Evolutionary conservation across 2,329 filamentous ascomycete genomes (phyloP).

Genomic region (Chaetomium globosum): DNA sequence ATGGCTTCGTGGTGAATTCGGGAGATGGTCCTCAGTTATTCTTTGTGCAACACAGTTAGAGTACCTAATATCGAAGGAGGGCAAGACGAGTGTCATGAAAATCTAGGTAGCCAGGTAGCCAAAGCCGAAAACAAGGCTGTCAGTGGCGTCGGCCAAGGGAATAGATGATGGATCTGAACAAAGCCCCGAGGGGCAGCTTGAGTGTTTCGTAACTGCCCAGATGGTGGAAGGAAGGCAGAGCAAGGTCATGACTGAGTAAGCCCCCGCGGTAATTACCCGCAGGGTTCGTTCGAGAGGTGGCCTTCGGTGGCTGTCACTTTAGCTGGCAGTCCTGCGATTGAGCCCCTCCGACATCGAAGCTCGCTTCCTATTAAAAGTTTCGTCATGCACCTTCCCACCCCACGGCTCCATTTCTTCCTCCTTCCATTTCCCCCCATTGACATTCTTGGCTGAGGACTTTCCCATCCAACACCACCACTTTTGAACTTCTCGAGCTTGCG

Average conservation of each 20-base stretch:
- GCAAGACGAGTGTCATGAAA: no score
- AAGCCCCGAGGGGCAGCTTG: neutral
- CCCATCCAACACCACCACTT: constrained; percentile 25
- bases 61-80: no score
- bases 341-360: constrained; percentile 37
- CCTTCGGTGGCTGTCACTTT: constrained; percentile 7
- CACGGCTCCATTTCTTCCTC: constrained; percentile 31
- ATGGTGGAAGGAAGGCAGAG: neutral
- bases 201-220: constrained; percentile 8
- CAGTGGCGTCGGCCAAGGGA: neutral
- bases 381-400: constrained; percentile 35
- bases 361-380: constrained; percentile 37
- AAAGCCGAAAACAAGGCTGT: neutral
- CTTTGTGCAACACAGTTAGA: neutral
- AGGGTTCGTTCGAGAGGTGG: neutral
- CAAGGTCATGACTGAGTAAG: constrained; percentile 35
- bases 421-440: constrained; percentile 31
- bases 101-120: no score
- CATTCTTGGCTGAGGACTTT: constrained; percentile 32
- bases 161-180: neutral
- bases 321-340: constrained; percentile 28
- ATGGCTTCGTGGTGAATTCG: constrained; percentile 8
- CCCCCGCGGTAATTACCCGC: constrained; percentile 37
- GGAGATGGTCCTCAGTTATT: neutral
- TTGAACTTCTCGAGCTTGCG: constrained; percentile 18